Percentiles rank a stretch among this genome's conserved stretches.
Evolutionary conservation across 2,329 filamentous ascomycete species (phyloP).

Genomic region (Zymoseptoria ardabiliae): DNA sequence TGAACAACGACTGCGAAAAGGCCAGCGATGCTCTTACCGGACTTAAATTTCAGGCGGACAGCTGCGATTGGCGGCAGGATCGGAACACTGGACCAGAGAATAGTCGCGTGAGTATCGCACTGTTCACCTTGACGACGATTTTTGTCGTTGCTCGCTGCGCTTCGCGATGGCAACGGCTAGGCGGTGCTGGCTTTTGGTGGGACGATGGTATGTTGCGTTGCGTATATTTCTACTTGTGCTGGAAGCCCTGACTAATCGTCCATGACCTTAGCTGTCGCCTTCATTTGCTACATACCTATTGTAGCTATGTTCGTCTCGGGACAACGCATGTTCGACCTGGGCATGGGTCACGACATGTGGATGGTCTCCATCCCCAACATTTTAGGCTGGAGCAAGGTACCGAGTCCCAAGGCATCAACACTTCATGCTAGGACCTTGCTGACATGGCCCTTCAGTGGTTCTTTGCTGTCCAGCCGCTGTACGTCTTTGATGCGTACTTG

Average conservation of each 20-base stretch:
- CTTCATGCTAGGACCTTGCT: background rate
- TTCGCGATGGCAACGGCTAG: background rate
- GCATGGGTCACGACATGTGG: conserved; percentile 3
- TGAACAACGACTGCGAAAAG: background rate
- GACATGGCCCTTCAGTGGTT: conserved; percentile 5
- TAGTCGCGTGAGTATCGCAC: background rate
- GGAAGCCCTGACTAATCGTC: background rate
- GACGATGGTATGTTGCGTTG: background rate
- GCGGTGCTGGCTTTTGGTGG: background rate
- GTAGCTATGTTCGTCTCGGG: background rate
- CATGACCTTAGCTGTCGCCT: background rate
- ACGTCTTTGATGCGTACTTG: conserved; percentile 6
- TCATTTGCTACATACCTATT: background rate
- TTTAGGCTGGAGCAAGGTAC: background rate
- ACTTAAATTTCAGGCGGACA: background rate
- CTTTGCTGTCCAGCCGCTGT: conserved; percentile 10
- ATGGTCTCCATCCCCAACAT: conserved; percentile 1
- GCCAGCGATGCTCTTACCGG: background rate
- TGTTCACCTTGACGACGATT: background rate
- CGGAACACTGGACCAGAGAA: background rate
- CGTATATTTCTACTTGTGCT: background rate
- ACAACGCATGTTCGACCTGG: background rate
- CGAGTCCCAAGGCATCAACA: background rate
- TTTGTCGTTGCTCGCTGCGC: background rate
- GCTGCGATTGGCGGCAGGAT: background rate